These are phyloP conservation scores for Alternaria sp. DNA, from an alignment of 2,329 filamentous ascomycete species.

Conservation along the genomic window DNA sequence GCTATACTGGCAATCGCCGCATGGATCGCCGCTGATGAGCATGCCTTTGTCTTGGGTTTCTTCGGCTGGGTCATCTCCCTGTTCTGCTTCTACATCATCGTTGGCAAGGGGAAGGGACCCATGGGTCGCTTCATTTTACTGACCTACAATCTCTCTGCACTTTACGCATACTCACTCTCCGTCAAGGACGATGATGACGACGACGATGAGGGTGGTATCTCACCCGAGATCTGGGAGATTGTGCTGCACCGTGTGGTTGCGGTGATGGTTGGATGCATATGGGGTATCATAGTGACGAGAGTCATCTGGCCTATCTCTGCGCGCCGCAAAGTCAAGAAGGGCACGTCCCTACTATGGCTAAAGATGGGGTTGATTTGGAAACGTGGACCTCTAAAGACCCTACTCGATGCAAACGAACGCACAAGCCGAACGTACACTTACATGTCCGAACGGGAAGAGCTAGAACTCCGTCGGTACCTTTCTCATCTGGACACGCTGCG, in stretches of 20 bases:
- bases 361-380: constrained; percentile 98
- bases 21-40: constrained; percentile 78
- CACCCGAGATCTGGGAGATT: constrained; percentile 87
- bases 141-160: constrained; percentile 92
- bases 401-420: constrained; percentile 54
- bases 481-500: constrained; percentile 77
- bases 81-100: constrained; percentile 87
- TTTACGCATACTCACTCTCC: constrained; percentile 91
- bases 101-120: constrained; percentile 82
- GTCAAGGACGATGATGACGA: constrained; percentile 80
- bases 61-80: constrained; percentile 82
- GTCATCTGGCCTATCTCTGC: constrained; percentile 94
- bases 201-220: constrained; percentile 80
- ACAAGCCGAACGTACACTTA: constrained; percentile 60
- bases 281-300: constrained; percentile 89
- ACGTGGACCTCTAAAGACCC: constrained; percentile 80
- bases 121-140: constrained; percentile 93
- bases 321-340: constrained; percentile 84
- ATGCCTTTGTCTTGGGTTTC: constrained; percentile 76
- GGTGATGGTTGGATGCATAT: constrained; percentile 84
- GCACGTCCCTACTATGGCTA: constrained; percentile 87
- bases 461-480: constrained; percentile 80
- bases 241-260: constrained; percentile 85
- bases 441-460: constrained; percentile 86
- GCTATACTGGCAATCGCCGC: constrained; percentile 75